These are phyloP conservation scores for Paecilomyces niveus DNA, from an alignment of 2,329 filamentous ascomycete genomes.

Conservation along the genomic window DNA sequence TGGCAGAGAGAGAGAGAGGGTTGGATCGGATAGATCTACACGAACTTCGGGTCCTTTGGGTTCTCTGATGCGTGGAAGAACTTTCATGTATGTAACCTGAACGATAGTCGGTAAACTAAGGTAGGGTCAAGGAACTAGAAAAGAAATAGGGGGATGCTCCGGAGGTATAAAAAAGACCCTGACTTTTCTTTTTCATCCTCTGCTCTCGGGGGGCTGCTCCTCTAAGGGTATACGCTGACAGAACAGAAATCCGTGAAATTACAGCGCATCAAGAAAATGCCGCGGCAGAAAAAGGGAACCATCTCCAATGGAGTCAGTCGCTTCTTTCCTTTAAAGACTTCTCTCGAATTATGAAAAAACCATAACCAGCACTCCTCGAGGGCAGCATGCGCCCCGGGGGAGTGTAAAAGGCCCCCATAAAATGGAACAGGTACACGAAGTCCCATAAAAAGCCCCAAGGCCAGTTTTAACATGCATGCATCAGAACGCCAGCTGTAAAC, in stretches of 20 bases:
- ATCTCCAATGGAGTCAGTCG: background rate
- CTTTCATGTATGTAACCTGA: background rate
- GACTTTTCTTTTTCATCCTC: background rate
- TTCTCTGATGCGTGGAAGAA: background rate
- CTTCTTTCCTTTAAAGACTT: background rate
- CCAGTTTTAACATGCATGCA: conserved; percentile 26
- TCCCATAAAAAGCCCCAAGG: conserved; percentile 10
- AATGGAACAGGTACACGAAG: background rate
- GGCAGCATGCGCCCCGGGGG: conserved; percentile 1
- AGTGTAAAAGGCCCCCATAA: background rate
- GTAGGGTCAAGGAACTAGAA: background rate
- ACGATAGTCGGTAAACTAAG: background rate
- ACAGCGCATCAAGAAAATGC: background rate
- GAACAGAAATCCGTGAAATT: background rate
- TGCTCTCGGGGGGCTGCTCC: background rate
- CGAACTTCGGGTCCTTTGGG: background rate
- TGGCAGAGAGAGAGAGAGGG: background rate
- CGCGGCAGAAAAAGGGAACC: background rate
- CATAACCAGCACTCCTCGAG: conserved; percentile 6
- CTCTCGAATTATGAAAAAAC: background rate
- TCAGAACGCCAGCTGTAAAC: conserved; percentile 24
- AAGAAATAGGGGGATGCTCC: background rate
- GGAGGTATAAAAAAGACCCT: background rate
- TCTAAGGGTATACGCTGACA: background rate
- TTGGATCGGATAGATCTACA: background rate